phyloP scores from a whole-genome alignment of 2,329 filamentous ascomycete genomes.

The Biscogniauxia marginata region DNA sequence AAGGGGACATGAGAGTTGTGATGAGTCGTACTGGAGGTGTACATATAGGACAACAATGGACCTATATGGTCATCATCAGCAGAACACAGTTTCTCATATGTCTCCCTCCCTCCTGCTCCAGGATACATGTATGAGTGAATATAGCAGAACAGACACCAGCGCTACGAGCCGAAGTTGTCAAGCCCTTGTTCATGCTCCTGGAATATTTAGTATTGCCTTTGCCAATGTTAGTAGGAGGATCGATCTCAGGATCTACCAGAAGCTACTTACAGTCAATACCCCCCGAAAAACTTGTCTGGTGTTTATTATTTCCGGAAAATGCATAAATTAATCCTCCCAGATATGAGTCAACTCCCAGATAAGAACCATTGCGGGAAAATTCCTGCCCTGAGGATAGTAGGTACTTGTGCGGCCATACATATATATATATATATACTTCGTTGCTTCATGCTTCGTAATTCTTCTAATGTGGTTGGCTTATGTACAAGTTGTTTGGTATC shows the following conservation, averaged over 20 bases:
- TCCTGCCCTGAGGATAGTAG: not conserved
- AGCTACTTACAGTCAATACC: too few relatives aligned
- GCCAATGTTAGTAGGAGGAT: too few relatives aligned
- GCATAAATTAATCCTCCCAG: too few relatives aligned
- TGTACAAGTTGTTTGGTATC: conserved; percentile 6
- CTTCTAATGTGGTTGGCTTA: not conserved
- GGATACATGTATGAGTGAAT: not conserved
- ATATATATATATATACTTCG: not conserved
- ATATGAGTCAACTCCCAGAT: too few relatives aligned
- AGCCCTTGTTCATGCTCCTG: too few relatives aligned
- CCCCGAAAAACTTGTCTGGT: too few relatives aligned
- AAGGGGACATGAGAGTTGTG: not conserved
- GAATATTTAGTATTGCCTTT: too few relatives aligned
- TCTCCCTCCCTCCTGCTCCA: conserved; percentile 4
- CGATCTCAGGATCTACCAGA: too few relatives aligned
- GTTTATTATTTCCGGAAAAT: too few relatives aligned
- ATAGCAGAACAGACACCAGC: not conserved
- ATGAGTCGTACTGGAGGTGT: conserved; percentile 13
- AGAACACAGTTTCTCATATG: conserved; percentile 16
- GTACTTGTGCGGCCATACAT: not conserved
- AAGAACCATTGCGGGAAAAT: too few relatives aligned
- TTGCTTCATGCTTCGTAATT: not conserved
- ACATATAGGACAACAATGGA: conserved; percentile 30
- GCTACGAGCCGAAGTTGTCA: too few relatives aligned
- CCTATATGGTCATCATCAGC: conserved; percentile 16